phyloP scores from a whole-genome alignment of 2,329 filamentous ascomycete species.

The Coniochaeta sp. region DNA sequence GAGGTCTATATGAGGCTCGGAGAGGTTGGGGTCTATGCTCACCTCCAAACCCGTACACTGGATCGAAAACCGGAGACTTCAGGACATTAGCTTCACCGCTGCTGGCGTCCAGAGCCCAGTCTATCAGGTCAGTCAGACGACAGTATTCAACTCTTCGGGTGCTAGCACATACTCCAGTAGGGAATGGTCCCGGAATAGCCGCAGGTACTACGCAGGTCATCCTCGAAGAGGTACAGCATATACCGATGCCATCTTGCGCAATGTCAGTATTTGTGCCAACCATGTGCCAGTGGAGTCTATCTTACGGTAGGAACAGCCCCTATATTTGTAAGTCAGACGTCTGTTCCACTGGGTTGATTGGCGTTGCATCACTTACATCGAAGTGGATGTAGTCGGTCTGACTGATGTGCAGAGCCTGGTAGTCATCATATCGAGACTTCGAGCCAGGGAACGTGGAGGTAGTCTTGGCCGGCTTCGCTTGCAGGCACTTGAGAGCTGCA shows the following conservation, averaged over 20 bases:
- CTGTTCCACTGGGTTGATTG: background rate
- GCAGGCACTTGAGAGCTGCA: slow-evolving; percentile 30
- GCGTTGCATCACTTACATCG: background rate
- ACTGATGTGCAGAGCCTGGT: slow-evolving; percentile 33
- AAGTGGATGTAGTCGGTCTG: slow-evolving; percentile 29
- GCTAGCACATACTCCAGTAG: background rate
- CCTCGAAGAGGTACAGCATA: slow-evolving; percentile 23
- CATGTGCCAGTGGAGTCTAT: background rate
- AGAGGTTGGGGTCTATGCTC: background rate
- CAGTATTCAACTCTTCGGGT: background rate
- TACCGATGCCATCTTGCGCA: slow-evolving; percentile 26
- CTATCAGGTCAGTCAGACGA: slow-evolving; percentile 2
- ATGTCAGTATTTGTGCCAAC: background rate
- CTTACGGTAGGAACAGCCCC: slow-evolving; percentile 6
- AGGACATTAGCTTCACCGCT: slow-evolving; percentile 10
- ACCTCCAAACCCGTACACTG: slow-evolving; percentile 15
- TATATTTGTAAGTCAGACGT: background rate
- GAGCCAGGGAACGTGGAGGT: slow-evolving; percentile 23
- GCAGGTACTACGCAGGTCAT: slow-evolving; percentile 24
- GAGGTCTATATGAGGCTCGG: background rate
- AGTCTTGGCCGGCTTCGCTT: slow-evolving; percentile 19
- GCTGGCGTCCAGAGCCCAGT: slow-evolving; percentile 17
- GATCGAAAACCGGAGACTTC: slow-evolving; percentile 18
- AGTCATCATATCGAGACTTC: slow-evolving; percentile 36
- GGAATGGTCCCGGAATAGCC: slow-evolving; percentile 21